Base-by-base conservation (phyloP, 768 basidiomycete species). In the Leccinum arenicola region DNA sequence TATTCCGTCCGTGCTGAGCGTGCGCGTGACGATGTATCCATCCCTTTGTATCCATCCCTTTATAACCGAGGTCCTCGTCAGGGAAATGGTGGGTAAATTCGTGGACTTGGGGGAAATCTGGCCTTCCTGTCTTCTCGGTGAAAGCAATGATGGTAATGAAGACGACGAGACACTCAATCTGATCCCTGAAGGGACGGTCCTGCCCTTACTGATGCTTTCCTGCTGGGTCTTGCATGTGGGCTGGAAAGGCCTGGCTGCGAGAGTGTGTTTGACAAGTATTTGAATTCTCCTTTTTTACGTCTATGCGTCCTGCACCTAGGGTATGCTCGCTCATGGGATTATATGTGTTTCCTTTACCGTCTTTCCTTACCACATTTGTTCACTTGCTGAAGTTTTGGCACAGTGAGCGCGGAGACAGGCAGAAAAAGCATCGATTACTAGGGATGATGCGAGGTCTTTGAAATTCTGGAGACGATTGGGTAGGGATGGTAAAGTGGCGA, bases 211-310 rank as follows among this genome's bases (percentile, higher is more conserved):
- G 52, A 93, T 90, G 0, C 82, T 95, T 65, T 91, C 87, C 40
- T 97, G 94, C 93, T 96, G 94, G 93, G 77, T 96, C 10, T 67
- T 96, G 57, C 87, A 97, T 68, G 88, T 93, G 4, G 94, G 95
- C 0, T 96, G 95, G 94, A 21, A 88, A 64, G 87, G 88, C 58
- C 80, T 98, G 0, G 85, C 83, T 0, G 84, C 21, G 21, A 21
- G 21, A 21, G 21, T 58, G 91, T 91, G 0, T 91, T 97, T 57
- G 87, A 91, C 21, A 21, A 21, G 21, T 95, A 60, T 63, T 89
- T 76, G 14, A 9, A 27, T 71, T 8, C 9, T 21, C 21, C 9
- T 55, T 56, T 19, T 14, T 58, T 12, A 6, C 4, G 23, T 17
- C 17, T 38, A 7, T 14, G 21, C 11, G 4, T 53, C 23, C 3